A percentile compares a stretch with the other conserved stretches of the same genome.
Evolutionary conservation across 2,329 filamentous ascomycete genomes (phyloP).

Genomic region (Mycocentrospora acerina): DNA sequence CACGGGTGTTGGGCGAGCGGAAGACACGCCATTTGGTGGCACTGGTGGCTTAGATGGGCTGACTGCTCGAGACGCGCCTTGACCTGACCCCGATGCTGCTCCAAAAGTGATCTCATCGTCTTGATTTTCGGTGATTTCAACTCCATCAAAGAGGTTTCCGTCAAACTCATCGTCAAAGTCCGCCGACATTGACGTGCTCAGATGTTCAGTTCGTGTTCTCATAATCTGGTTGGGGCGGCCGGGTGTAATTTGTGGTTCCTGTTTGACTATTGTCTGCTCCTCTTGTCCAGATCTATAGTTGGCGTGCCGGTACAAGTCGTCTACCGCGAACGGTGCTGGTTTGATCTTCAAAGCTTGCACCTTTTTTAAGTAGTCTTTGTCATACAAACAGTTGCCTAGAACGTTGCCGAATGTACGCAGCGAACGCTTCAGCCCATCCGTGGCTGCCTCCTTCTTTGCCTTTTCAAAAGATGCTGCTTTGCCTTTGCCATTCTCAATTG

Average conservation of each 20-base stretch:
- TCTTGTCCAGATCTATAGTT: slow-evolving; percentile 61
- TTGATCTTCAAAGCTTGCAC: slow-evolving; percentile 86
- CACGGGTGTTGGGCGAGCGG: slow-evolving; percentile 24
- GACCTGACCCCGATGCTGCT: slow-evolving; percentile 17
- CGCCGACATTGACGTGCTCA: slow-evolving; percentile 37
- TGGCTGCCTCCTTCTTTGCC: slow-evolving; percentile 96
- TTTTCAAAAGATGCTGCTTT: slow-evolving; percentile 98
- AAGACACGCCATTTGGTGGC: slow-evolving; percentile 12
- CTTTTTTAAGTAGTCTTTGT: slow-evolving; percentile 88
- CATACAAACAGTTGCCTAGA: slow-evolving; percentile 97
- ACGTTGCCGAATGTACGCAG: slow-evolving; percentile 93
- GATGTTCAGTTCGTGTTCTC: slow-evolving; percentile 35
- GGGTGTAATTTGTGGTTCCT: slow-evolving; percentile 27
- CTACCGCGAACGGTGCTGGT: slow-evolving; percentile 75
- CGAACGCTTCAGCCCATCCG: slow-evolving; percentile 87
- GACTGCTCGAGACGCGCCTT: slow-evolving; percentile 12
- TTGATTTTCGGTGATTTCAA: slow-evolving; percentile 62
- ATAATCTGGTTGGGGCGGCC: slow-evolving; percentile 23
- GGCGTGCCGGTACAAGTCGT: slow-evolving; percentile 77
- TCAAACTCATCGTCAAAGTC: slow-evolving; percentile 59
- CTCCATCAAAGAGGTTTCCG: slow-evolving; percentile 60
- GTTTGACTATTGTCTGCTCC: slow-evolving; percentile 31
- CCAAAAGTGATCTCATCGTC: slow-evolving; percentile 49
- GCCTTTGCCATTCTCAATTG: slow-evolving; percentile 92
- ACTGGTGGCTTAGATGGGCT: slow-evolving; percentile 14